These are phyloP conservation scores for Limonium bicolor DNA, from an alignment of 148 eudicot species.

Conservation along the genomic window DNA sequence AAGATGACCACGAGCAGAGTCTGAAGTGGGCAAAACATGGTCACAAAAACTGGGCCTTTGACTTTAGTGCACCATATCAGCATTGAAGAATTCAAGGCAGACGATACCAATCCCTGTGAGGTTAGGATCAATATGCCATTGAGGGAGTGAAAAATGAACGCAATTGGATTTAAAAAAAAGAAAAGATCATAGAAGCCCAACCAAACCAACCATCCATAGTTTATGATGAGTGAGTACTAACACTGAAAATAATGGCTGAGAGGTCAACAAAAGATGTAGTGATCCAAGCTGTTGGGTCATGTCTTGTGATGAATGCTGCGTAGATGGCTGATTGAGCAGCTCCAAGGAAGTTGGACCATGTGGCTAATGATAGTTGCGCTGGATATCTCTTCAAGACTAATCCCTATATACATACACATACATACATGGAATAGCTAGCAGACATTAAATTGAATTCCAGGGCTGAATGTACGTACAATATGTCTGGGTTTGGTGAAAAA, in stretches of 20 bases:
- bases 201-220: not conserved
- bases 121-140: not conserved
- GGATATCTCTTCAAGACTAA: constrained; percentile 27
- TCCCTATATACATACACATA: constrained; percentile 31
- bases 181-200: not conserved
- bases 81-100: constrained; percentile 26
- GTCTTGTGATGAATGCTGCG: constrained; percentile 17
- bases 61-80: constrained; percentile 21
- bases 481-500: too few relatives aligned
- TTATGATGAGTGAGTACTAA: too few relatives aligned
- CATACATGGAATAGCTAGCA: too few relatives aligned
- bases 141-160: not conserved
- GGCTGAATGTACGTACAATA: too few relatives aligned
- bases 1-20: constrained; percentile 28
- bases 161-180: not conserved
- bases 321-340: constrained; percentile 31
- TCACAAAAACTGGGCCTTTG: constrained; percentile 32
- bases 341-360: constrained; percentile 36
- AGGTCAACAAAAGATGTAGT: constrained; percentile 16
- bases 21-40: constrained; percentile 33
- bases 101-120: constrained; percentile 34
- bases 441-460: too few relatives aligned
- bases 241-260: constrained; percentile 27
- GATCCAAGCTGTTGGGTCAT: constrained; percentile 21
- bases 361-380: constrained; percentile 30